Evolutionary conservation across 257 asterid species (phyloP).

Genomic region (Solanum tarapatanum): DNA sequence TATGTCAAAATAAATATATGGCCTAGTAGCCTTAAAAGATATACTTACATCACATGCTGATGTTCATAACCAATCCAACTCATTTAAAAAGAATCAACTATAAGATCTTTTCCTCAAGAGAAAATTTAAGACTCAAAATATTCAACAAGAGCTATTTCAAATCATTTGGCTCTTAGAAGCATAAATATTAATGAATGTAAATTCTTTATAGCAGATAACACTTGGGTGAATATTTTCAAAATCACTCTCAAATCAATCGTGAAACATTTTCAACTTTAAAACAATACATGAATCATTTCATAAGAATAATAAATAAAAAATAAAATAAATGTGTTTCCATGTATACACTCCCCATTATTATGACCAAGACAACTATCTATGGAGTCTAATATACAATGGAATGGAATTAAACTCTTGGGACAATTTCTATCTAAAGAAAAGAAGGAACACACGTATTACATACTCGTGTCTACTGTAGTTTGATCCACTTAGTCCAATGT

Average conservation of each 20-base stretch:
- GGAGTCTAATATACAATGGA: background rate
- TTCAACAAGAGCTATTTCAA: background rate
- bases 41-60: no score
- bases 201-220: background rate
- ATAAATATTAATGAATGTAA: background rate
- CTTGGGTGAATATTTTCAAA: background rate
- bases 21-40: background rate
- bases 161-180: background rate
- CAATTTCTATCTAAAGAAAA: background rate
- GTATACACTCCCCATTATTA: background rate
- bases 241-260: background rate
- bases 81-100: background rate
- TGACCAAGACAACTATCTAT: background rate
- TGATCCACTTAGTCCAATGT: background rate
- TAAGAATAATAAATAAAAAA: background rate
- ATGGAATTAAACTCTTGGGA: background rate
- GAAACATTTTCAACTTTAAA: background rate
- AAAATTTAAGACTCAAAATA: background rate
- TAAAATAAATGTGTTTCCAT: background rate
- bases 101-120: background rate
- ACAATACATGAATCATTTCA: background rate
- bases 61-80: background rate
- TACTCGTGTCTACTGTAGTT: background rate
- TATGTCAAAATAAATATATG: background rate
- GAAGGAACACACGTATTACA: background rate